Conservation (phyloP, 2,329 filamentous ascomycete species). For the Tolypocladium tropicale region DNA sequence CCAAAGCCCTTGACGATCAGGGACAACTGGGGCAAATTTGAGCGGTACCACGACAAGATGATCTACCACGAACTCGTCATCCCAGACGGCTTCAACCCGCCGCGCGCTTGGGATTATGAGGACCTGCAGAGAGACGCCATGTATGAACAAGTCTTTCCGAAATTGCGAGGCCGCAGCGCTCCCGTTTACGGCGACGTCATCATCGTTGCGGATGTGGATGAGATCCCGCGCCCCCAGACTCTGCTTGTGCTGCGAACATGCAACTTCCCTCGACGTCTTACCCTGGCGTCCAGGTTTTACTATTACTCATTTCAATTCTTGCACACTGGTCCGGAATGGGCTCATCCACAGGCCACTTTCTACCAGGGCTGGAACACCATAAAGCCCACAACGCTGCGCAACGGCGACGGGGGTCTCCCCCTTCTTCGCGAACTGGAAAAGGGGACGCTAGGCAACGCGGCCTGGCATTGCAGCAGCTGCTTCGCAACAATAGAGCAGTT, state of each 20-base stretch:
- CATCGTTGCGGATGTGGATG: constrained; percentile 50
- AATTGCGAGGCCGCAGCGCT: constrained; percentile 27
- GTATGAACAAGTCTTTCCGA: constrained; percentile 44
- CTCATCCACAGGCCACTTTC: constrained; percentile 49
- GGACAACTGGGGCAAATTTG: constrained; percentile 41
- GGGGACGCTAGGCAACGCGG: constrained; percentile 36
- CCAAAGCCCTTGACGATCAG: constrained; percentile 43
- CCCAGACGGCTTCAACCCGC: constrained; percentile 27
- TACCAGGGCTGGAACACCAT: constrained; percentile 37
- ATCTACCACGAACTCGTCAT: constrained; percentile 46
- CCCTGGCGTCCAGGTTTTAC: constrained; percentile 41
- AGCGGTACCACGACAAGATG: constrained; percentile 46
- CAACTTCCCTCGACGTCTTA: constrained; percentile 40
- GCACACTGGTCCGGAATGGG: constrained; percentile 31
- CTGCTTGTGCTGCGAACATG: constrained; percentile 39
- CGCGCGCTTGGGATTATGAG: constrained; percentile 38
- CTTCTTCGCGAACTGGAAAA: constrained; percentile 29
- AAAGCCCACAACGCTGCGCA: constrained; percentile 41
- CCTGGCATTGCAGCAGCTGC: constrained; percentile 54
- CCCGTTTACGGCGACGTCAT: constrained; percentile 43
- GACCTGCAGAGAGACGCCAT: constrained; percentile 45
- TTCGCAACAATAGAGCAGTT: constrained; percentile 46
- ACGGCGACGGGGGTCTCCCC: constrained; percentile 30
- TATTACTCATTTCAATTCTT: constrained; percentile 49
- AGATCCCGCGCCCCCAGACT: constrained; percentile 43